Conservation (phyloP, 2,329 filamentous ascomycete species). For the Malbranchea zuffiana region DNA sequence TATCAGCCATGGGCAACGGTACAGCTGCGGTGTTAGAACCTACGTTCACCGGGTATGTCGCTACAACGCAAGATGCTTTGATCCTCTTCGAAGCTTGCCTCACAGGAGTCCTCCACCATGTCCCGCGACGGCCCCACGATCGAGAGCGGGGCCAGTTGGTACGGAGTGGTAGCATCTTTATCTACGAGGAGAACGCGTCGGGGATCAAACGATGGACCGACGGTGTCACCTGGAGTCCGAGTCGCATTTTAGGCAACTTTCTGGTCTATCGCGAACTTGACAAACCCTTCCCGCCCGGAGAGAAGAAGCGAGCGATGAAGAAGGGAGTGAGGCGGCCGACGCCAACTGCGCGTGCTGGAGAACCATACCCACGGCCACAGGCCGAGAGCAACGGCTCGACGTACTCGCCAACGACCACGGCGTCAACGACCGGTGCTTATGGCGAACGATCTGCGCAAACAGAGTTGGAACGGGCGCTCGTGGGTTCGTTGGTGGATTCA, state of each 20-base stretch:
- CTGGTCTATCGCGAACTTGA: conserved; percentile 75
- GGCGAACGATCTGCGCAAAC: conserved; percentile 32
- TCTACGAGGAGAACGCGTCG: conserved; percentile 83
- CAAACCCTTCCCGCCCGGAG: conserved; percentile 64
- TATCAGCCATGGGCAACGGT: conserved; percentile 30
- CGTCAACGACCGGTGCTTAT: conserved; percentile 14
- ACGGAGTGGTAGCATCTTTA: conserved; percentile 73
- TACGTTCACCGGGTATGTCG: conserved; percentile 57
- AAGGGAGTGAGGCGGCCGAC: conserved; percentile 44
- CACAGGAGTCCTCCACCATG: conserved; percentile 58
- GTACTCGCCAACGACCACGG: conserved; percentile 29
- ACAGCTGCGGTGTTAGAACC: conserved; percentile 45
- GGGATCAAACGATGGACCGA: conserved; percentile 94
- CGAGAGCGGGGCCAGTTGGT: conserved; percentile 68
- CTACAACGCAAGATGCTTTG: conserved; percentile 63
- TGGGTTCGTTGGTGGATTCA: conserved; percentile 79
- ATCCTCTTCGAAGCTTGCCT: conserved; percentile 72
- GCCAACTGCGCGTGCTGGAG: conserved; percentile 37
- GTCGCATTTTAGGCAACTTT: conserved; percentile 73
- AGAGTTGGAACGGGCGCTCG: conserved; percentile 48
- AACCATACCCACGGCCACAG: conserved; percentile 40
- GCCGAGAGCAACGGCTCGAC: conserved; percentile 27
- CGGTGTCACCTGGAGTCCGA: conserved; percentile 82
- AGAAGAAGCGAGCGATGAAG: conserved; percentile 76
- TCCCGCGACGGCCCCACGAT: conserved; percentile 75